Base-by-base conservation (phyloP, 148 eudicot species). In the Hydrangea macrophylla region DNA sequence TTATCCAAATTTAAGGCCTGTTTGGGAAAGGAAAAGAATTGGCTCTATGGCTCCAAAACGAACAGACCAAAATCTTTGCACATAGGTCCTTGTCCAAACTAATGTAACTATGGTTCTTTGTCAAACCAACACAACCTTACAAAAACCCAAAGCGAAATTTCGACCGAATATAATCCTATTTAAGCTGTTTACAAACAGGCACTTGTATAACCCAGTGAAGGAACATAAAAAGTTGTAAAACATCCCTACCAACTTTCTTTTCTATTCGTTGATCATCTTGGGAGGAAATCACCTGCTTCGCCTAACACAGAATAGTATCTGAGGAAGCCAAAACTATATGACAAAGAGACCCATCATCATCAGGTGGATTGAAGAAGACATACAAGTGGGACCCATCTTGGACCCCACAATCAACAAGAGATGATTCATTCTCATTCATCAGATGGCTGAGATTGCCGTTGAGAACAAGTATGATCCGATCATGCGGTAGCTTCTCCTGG, bases 331-430 rank as follows among this genome's bases (percentile, higher is more conserved):
- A n/a, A 59, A 15, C 51, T 35, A 32, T 37, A 9, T 27, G n/a
- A 13, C 40, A 7, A 0, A 45, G 6, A 13, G 39, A 35, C 4
- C 45, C 65, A 39, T 53, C 68, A 2, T 7, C 40, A 50, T 44
- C 53, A 32, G 45, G 67, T 35, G 79, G 67, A 17, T 50, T 28
- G 24, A 82, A 60, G 50, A 79, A 77, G 54, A 82, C 73, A 56
- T 78, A 79, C 18, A 82, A 28, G 40, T 75, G 89, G 10, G 89
- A 85, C 20, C 74, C 74, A 70, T 82, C 81, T 44, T 37, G 44
- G 35, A 82, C 65, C 33, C 84, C 86, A 73, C 73, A 76, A 1
- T 78, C 74, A 11, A 35, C 30, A 5, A 85, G 84, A 33, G 71
- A 23, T 20, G 36, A 23, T 57, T 78, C 86, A 37, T 84, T 70